phyloP scores from a whole-genome alignment of 73 alveolate species.

The Effrenium voratum region DNA sequence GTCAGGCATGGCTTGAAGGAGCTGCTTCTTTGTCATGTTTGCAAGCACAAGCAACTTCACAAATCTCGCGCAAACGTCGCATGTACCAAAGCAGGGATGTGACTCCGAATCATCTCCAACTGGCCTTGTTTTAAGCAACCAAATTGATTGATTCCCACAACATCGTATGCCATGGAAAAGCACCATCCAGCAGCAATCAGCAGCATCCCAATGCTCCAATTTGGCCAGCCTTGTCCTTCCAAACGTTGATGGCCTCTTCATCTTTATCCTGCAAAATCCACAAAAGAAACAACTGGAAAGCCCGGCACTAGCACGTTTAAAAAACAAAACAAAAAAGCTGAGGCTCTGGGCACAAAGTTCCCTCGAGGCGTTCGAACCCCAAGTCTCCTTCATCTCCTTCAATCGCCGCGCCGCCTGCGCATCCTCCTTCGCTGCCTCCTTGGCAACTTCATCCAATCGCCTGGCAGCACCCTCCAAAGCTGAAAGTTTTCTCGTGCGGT shows the following conservation, averaged over 20 bases:
- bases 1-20: too few relatives aligned
- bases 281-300: neutral
- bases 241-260: neutral
- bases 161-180: too few relatives aligned
- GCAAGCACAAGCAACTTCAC: too few relatives aligned
- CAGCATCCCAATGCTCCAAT: too few relatives aligned
- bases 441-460: slow-evolving; percentile 78
- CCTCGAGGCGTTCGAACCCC: neutral
- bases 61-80: too few relatives aligned
- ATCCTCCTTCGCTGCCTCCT: slow-evolving; percentile 23
- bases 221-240: slow-evolving; percentile 16
- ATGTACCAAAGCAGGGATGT: too few relatives aligned
- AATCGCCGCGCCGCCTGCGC: neutral
- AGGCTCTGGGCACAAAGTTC: too few relatives aligned
- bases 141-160: too few relatives aligned
- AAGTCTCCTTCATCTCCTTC: neutral
- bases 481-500: neutral
- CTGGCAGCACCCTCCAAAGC: neutral
- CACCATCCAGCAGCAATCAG: too few relatives aligned
- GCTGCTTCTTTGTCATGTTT: too few relatives aligned
- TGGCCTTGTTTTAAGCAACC: too few relatives aligned
- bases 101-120: too few relatives aligned
- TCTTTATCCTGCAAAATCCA: neutral
- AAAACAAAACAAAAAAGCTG: neutral
- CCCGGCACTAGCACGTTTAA: neutral